Evolutionary conservation across 352 stramenopile genomes (phyloP).

Genomic region (Pythium rishiriense): DNA sequence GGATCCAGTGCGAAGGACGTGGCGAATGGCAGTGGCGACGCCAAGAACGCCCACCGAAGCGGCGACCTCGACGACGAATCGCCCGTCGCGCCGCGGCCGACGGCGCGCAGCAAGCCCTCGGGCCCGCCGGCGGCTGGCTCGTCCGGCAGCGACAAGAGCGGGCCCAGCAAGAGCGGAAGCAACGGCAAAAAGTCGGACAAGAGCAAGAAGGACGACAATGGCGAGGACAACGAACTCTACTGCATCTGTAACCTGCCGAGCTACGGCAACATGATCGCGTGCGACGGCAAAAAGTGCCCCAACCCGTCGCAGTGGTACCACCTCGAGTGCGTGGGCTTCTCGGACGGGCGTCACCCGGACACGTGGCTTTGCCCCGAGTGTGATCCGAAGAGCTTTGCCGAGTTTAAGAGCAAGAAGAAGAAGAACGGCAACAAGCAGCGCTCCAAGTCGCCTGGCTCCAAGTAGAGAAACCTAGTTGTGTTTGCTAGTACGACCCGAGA

Average conservation of each 20-base stretch:
- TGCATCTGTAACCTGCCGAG: slow-evolving; percentile 86
- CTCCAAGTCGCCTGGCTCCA: slow-evolving; percentile 77
- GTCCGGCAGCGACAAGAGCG: slow-evolving; percentile 9
- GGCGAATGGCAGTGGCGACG: not conserved
- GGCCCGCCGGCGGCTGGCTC: slow-evolving; percentile 5
- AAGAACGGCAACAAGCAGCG: slow-evolving; percentile 61
- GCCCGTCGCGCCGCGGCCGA: slow-evolving; percentile 5
- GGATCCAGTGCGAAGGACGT: slow-evolving; percentile 11
- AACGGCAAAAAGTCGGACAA: slow-evolving; percentile 44
- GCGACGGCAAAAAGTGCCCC: slow-evolving; percentile 84
- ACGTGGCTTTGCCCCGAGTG: slow-evolving; percentile 88
- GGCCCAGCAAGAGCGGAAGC: slow-evolving; percentile 25
- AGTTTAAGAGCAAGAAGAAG: slow-evolving; percentile 86
- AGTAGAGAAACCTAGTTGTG: slow-evolving; percentile 30
- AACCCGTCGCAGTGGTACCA: slow-evolving; percentile 90
- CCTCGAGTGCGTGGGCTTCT: slow-evolving; percentile 82
- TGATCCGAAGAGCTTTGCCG: slow-evolving; percentile 78
- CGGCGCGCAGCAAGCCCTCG: slow-evolving; percentile 16
- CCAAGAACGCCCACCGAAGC: slow-evolving; percentile 1
- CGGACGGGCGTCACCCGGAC: slow-evolving; percentile 76
- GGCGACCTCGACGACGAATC: slow-evolving; percentile 7
- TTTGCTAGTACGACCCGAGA: not conserved
- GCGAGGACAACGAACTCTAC: slow-evolving; percentile 88
- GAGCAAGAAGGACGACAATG: slow-evolving; percentile 64
- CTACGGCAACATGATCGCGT: slow-evolving; percentile 90